These are phyloP conservation scores for Jackrogersella minutella DNA, from an alignment of 495 filamentous ascomycete species.

Conservation along the genomic window DNA sequence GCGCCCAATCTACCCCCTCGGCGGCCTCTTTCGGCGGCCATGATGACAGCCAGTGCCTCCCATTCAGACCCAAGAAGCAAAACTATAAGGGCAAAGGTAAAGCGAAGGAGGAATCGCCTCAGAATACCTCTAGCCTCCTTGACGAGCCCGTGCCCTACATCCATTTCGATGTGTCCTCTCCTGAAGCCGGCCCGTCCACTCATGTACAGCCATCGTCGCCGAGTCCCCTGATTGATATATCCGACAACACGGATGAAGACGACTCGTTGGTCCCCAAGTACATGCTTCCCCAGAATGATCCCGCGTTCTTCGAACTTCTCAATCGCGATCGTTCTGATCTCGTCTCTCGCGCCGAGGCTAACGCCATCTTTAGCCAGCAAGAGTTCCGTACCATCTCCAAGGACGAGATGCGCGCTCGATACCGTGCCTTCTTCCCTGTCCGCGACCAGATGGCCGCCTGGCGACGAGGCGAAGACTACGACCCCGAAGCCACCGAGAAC, in stretches of 20 bases:
- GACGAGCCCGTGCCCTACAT: no score
- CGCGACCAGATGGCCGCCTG: neutral
- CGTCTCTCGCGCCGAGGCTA: neutral
- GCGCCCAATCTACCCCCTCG: no score
- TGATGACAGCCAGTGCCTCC: no score
- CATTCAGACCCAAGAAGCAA: no score
- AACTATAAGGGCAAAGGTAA: no score
- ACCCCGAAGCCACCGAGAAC: neutral
- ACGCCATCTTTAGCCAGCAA: neutral
- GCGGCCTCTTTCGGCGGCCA: no score
- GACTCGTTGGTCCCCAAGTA: neutral
- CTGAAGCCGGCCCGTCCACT: no score
- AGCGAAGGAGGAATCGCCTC: no score
- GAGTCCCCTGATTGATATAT: no score
- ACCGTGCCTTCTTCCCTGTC: conserved; percentile 1
- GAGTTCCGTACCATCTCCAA: neutral
- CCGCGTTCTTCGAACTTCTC: conserved; percentile 1
- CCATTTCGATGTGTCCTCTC: no score
- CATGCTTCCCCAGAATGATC: conserved; percentile 15
- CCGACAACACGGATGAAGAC: neutral
- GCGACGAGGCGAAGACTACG: neutral
- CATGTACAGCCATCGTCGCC: no score
- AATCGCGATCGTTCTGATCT: conserved; percentile 7
- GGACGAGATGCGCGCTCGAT: conserved; percentile 9
- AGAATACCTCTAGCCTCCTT: no score